Base-by-base conservation (phyloP, 768 basidiomycete genomes). In the Gyrodon lividus region DNA sequence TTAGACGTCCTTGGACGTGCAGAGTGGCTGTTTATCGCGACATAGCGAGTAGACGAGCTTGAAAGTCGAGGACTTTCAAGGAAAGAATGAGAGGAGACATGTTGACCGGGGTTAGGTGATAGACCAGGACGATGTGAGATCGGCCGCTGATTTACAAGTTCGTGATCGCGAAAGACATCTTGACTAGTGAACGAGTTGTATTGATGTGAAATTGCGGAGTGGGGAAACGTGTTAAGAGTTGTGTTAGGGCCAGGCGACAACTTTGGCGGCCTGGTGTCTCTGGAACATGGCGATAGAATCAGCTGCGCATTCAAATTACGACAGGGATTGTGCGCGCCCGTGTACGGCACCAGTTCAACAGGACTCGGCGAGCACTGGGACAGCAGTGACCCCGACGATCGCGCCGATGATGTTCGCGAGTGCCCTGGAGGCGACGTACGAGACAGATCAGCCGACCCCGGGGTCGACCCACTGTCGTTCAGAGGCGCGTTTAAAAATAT, bases 1-100 rank as follows among this genome's bases (percentile, higher is more conserved):
- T 73, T 74, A 35, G 79, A 79, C 74, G 87, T 86, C 84, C 82
- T 72, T 69, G 73, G 86, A 87, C 84, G 83, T 67, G 70, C 66
- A 61, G 71, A 67, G 52, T 67, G 63, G 23, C 69, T 66, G 72
- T 72, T 85, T 81, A 89, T 61, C 64, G 78, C 64, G 64, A 60
- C 86, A 89, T 87, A 68, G 60, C 79, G 71, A 63, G 73, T 50
- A 56, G 72, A 62, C 51, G 65, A 71, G 59, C 75, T 77, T 75
- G 85, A 79, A 80, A 80, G 80, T 67, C 51, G 23, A 48, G 64
- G 55, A 69, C 79, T 80, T 81, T 77, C 81, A 77, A 79, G 73
- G 48, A 63, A 54, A 51, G 57, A 51, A 16, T 62, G 42, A 42
- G 72, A 67, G 38, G 67, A 70, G 50, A 72, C 71, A 71, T 74